Evolutionary conservation across 306 rosid species (phyloP), one percentile per base, ranked within the genome.

Genomic region (Fagus sylvatica): DNA sequence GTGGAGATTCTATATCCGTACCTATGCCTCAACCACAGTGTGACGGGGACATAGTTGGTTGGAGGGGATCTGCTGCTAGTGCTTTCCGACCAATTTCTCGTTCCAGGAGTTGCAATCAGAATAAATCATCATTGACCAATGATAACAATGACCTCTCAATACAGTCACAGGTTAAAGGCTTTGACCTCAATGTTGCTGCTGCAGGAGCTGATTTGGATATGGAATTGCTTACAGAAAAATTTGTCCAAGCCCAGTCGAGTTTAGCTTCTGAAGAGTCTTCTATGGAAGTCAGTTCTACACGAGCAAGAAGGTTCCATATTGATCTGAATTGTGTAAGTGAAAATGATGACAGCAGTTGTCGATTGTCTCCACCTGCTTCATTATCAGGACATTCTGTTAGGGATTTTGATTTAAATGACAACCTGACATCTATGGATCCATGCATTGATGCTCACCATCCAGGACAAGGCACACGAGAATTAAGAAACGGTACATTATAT

Each of bases 401-500:
- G 79, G 82, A 78, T 78, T 82, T 82, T 69, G 85, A 82, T 78
- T 69, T 82, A 78, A 82, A 82, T 59, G 76, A 77, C 82, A 74
- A 74, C 65, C 69, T 55, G 32, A n/a, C 48, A 42, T 42, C 72
- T 69, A 61, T 34, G 22, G 81, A 77, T 55, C 67, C 78, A 55
- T 32, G 48, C 64, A 28, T 34, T 30, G 62, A 30, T 40, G 53
- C 81, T 2, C 49, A 22, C 40, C 77, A 61, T 53, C 77, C 55
- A 42, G 37, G 32, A 62, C 65, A 56, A 72, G 79, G 78, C 34
- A 12, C 71, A 16, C 37, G 15, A 75, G 72, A 43, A 36, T 30
- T 60, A 43, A 69, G 67, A 69, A 75, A 68, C 13, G 43, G 34
- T 53, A 19, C 49, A 12, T 51, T 9, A 2, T 15, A 33, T 61